Evolutionary conservation across 306 rosid species (phyloP).

Genomic region (Lathyrus aphaca): DNA sequence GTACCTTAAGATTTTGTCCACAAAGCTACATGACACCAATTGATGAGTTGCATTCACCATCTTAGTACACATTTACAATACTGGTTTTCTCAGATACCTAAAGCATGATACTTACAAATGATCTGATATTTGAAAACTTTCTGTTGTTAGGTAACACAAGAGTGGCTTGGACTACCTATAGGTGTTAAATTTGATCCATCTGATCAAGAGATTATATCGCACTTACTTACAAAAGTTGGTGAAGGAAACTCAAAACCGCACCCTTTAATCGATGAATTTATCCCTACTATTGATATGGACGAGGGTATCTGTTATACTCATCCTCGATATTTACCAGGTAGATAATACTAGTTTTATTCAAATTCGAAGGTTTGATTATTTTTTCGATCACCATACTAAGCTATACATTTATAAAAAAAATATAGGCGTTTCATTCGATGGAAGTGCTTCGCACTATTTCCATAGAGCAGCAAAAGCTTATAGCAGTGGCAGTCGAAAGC

Average conservation of each 20-base stretch:
- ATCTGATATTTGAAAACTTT: constrained; percentile 19
- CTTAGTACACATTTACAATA: not conserved
- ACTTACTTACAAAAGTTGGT: constrained; percentile 75
- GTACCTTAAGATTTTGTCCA: constrained; percentile 1
- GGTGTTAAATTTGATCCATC: constrained; percentile 95
- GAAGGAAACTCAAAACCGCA: constrained; percentile 54
- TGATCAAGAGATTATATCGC: constrained; percentile 79
- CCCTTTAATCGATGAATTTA: constrained; percentile 78
- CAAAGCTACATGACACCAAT: not conserved
- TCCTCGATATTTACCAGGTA: constrained; percentile 80
- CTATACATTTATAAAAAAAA: constrained; percentile 38
- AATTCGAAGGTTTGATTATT: constrained; percentile 12
- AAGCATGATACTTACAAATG: not conserved
- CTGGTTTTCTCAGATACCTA: constrained; percentile 1
- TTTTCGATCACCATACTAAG: constrained; percentile 19
- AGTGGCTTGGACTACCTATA: constrained; percentile 83
- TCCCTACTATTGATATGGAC: constrained; percentile 58
- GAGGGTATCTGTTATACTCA: constrained; percentile 84
- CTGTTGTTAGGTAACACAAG: constrained; percentile 5
- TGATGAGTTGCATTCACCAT: not conserved
- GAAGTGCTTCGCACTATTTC: constrained; percentile 73
- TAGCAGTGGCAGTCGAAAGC: constrained; percentile 75
- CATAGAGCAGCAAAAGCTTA: constrained; percentile 85
- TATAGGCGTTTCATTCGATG: constrained; percentile 74
- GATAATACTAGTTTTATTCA: constrained; percentile 27